A percentile compares a stretch with the other conserved stretches of the same genome.
Evolutionary conservation across 108 stramenopile genomes (phyloP).

Genomic region (Hondaea fermentalgiana): DNA sequence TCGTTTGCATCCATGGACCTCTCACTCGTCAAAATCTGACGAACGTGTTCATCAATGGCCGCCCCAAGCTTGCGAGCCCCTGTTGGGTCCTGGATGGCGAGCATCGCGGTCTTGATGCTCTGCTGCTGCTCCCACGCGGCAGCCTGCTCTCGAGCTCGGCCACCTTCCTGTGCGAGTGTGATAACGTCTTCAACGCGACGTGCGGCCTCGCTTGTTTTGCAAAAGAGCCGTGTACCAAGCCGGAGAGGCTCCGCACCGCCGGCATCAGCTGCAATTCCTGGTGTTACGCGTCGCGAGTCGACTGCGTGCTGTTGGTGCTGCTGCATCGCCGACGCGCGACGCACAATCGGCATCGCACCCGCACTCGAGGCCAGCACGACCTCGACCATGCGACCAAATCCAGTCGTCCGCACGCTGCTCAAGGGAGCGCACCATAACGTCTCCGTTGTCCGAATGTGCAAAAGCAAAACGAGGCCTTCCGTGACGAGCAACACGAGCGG

Average conservation of each 20-base stretch:
- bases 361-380: neutral
- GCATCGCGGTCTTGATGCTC: neutral
- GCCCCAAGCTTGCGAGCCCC: neutral
- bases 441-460: neutral
- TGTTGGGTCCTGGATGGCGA: neutral
- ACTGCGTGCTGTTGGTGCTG: neutral
- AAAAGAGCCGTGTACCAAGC: neutral
- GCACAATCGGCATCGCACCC: neutral
- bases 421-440: neutral
- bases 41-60: neutral
- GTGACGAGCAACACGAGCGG: neutral
- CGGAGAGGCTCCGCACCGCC: neutral
- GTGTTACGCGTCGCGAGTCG: neutral
- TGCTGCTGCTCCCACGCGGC: neutral
- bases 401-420: neutral
- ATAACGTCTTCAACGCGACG: neutral
- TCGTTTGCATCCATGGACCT: too few relatives aligned
- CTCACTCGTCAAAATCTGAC: neutral
- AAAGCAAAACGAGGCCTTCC: neutral
- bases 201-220: neutral
- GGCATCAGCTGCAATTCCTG: neutral
- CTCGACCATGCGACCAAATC: neutral
- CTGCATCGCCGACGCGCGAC: neutral
- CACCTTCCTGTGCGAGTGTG: neutral
- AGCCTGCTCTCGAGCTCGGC: neutral